phyloP scores from a whole-genome alignment of 768 basidiomycete genomes.

The Boletus sp. region DNA sequence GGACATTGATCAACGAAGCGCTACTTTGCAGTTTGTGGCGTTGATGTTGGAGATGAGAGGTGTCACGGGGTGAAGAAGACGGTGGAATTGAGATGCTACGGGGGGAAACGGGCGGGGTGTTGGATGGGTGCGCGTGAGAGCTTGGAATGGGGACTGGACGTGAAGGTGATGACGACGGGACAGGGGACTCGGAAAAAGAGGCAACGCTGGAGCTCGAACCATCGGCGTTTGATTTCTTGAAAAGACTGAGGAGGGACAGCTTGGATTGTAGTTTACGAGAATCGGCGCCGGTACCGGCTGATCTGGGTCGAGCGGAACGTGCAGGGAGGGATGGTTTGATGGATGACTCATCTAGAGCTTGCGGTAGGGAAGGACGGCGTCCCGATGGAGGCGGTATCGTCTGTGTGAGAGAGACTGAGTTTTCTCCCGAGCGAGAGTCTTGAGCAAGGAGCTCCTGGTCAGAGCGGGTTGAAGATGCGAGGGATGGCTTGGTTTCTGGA shows the following conservation, averaged over 20 bases:
- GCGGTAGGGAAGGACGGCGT: slow-evolving; percentile 72
- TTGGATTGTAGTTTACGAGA: slow-evolving; percentile 60
- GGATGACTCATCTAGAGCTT: slow-evolving; percentile 39
- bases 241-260: slow-evolving; percentile 69
- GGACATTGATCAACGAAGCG: slow-evolving; percentile 19
- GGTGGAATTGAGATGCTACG: slow-evolving; percentile 19
- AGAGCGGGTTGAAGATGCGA: slow-evolving; percentile 2
- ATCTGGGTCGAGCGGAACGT: slow-evolving; percentile 58
- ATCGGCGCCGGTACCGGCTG: slow-evolving; percentile 68
- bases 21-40: slow-evolving; percentile 25
- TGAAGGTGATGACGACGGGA: slow-evolving; percentile 25
- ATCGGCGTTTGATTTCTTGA: slow-evolving; percentile 55
- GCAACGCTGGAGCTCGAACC: slow-evolving; percentile 35
- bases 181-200: slow-evolving; percentile 29
- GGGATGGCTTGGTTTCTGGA: slow-evolving; percentile 24
- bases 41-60: slow-evolving; percentile 13
- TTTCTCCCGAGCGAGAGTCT: slow-evolving; percentile 3
- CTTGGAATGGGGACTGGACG: slow-evolving; percentile 23
- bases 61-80: slow-evolving; percentile 32
- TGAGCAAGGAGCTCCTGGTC: slow-evolving; percentile 15
- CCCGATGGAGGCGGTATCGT: slow-evolving; percentile 28
- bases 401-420: background rate
- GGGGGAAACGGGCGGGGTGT: slow-evolving; percentile 29
- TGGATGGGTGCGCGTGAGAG: slow-evolving; percentile 16
- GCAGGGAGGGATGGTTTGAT: slow-evolving; percentile 28